Conservation (phyloP, 441 rosid species). For the Corymbia citriodora region DNA sequence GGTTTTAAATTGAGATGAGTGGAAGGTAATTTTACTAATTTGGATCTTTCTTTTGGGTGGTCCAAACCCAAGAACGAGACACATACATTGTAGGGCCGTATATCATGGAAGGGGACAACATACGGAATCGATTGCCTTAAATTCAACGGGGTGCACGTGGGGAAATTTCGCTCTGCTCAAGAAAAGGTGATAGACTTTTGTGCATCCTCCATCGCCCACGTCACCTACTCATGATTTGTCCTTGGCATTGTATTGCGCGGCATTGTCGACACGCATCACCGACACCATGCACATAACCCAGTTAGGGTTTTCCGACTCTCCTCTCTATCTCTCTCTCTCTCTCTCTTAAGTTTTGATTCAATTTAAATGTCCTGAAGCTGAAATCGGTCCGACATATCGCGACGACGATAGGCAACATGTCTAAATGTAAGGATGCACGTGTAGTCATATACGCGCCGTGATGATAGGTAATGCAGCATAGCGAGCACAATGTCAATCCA, state of each 20-base stretch:
- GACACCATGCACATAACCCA: background rate
- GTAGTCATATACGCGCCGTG: background rate
- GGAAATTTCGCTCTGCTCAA: background rate
- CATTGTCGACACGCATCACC: background rate
- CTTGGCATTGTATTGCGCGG: background rate
- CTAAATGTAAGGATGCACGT: background rate
- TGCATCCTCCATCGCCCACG: background rate
- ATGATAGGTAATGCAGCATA: rapidly evolving
- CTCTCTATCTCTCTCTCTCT: background rate
- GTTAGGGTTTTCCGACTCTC: background rate
- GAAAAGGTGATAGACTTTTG: background rate
- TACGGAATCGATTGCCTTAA: background rate
- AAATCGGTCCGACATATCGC: background rate
- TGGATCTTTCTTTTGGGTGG: background rate
- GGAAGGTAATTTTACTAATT: background rate
- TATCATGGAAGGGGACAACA: background rate
- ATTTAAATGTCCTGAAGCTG: background rate
- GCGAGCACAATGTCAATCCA: rapidly evolving
- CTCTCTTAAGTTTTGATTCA: background rate
- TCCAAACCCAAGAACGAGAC: background rate
- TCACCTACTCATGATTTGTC: background rate
- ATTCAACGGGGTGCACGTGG: background rate
- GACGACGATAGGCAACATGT: background rate
- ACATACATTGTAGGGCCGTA: background rate
- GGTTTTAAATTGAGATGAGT: too few species aligned